Conservation (phyloP, 257 asterid genomes). For the Solanum corneliomulleri region DNA sequence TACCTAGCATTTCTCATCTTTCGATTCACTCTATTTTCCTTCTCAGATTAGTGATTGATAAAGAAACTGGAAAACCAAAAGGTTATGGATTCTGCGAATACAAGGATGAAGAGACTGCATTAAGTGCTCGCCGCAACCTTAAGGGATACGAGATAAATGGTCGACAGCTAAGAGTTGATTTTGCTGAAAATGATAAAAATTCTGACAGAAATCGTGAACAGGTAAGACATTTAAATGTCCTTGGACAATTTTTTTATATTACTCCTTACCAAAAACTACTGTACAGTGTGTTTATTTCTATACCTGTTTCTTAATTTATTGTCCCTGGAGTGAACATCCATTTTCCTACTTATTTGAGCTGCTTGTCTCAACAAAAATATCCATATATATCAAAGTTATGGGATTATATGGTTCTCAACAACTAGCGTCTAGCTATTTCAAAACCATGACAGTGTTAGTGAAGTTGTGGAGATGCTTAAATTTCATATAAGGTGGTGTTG, state of each 20-base stretch:
- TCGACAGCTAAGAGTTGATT: slow-evolving; percentile 90
- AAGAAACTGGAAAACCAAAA: slow-evolving; percentile 97
- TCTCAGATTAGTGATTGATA: slow-evolving; percentile 73
- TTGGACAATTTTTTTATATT: neutral
- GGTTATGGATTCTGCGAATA: slow-evolving; percentile 96
- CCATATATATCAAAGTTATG: neutral
- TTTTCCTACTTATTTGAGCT: neutral
- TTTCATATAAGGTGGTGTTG: neutral
- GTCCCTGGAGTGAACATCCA: neutral
- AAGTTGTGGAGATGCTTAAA: neutral
- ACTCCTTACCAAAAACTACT: neutral
- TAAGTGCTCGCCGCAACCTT: slow-evolving; percentile 92
- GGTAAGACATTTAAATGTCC: slow-evolving; percentile 23
- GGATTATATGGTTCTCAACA: neutral
- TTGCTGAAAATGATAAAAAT: slow-evolving; percentile 89
- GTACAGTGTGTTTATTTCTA: neutral
- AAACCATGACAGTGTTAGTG: neutral
- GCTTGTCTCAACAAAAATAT: neutral
- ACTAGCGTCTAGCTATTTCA: neutral
- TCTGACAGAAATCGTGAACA: slow-evolving; percentile 67
- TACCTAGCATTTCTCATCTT: neutral
- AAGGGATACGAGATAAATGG: slow-evolving; percentile 85
- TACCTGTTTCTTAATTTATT: neutral
- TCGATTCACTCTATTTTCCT: neutral
- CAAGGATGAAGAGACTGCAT: slow-evolving; percentile 92